Conservation (phyloP, 768 basidiomycete species). For the Mrakia blollopis region DNA sequence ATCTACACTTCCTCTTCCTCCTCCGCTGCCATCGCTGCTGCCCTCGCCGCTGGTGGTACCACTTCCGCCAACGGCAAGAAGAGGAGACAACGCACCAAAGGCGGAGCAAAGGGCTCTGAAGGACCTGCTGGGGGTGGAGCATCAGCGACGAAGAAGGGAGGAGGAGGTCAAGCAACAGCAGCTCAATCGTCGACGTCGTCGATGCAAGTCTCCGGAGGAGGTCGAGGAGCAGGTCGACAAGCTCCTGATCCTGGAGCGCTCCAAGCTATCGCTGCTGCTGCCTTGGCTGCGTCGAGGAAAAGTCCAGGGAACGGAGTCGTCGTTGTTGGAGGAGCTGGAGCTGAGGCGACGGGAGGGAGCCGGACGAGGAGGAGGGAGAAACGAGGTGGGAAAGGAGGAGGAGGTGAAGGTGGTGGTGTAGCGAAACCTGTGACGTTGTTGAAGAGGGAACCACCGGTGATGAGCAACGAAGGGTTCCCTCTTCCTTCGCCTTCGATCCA, state of each 20-base stretch:
- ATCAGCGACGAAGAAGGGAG: neutral
- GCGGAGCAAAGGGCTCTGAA: neutral
- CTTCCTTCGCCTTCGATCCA: neutral
- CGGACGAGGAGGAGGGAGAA: conserved; percentile 18
- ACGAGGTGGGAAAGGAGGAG: conserved; percentile 4
- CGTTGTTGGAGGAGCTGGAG: neutral
- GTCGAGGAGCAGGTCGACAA: neutral
- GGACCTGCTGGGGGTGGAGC: neutral
- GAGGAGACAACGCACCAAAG: neutral
- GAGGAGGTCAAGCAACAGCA: neutral
- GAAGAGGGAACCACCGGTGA: conserved; percentile 18
- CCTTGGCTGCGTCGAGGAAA: conserved; percentile 8
- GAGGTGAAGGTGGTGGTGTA: neutral
- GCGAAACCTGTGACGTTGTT: conserved; percentile 7
- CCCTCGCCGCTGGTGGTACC: neutral
- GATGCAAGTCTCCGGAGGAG: neutral
- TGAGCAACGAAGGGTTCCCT: neutral
- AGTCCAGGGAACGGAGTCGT: conserved; percentile 8
- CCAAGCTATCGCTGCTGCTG: conserved; percentile 16
- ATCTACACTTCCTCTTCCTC: neutral
- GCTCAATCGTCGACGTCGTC: neutral
- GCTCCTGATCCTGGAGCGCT: conserved; percentile 17
- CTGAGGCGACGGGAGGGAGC: neutral
- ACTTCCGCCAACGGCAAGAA: neutral
- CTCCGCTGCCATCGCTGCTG: neutral